phyloP scores from a whole-genome alignment of 2,329 filamentous ascomycete species.

The Fusarium sp. region DNA sequence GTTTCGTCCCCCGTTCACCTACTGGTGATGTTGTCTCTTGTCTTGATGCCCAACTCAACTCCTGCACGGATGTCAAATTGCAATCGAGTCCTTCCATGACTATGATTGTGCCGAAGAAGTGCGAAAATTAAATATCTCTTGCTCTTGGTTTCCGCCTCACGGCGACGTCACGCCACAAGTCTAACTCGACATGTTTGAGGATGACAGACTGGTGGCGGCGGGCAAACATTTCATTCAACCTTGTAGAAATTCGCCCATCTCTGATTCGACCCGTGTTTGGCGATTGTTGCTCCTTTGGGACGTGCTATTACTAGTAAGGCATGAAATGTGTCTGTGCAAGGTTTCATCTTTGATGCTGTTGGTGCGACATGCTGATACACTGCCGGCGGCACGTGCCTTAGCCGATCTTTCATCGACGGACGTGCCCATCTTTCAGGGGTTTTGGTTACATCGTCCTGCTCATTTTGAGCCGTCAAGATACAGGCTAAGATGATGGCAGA shows the following conservation, averaged over 20 bases:
- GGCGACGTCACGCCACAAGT: slow-evolving; percentile 41
- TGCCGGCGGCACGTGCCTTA: not conserved
- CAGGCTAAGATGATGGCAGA: not conserved
- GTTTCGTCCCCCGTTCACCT: slow-evolving; percentile 17
- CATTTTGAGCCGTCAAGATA: slow-evolving; percentile 3
- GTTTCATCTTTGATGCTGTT: slow-evolving; percentile 20
- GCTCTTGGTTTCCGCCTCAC: slow-evolving; percentile 45
- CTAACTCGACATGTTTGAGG: slow-evolving; percentile 18
- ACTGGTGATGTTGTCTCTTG: not conserved
- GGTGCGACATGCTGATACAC: not conserved
- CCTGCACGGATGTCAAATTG: slow-evolving; percentile 99
- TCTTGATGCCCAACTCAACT: not conserved
- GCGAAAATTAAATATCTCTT: slow-evolving; percentile 75
- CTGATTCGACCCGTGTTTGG: slow-evolving; percentile 2
- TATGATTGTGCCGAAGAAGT: slow-evolving; percentile 99
- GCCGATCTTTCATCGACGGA: slow-evolving; percentile 19
- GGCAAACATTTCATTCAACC: slow-evolving; percentile 42
- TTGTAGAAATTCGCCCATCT: slow-evolving; percentile 15
- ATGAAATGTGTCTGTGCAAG: slow-evolving; percentile 15
- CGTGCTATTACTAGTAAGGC: slow-evolving; percentile 1
- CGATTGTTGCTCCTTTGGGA: slow-evolving; percentile 3
- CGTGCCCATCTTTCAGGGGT: slow-evolving; percentile 9
- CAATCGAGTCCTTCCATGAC: slow-evolving; percentile 87
- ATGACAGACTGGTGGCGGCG: slow-evolving; percentile 40
- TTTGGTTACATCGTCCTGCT: slow-evolving; percentile 32